phyloP scores from a whole-genome alignment of 2,329 filamentous ascomycete species.

The Aspergillus candidus region DNA sequence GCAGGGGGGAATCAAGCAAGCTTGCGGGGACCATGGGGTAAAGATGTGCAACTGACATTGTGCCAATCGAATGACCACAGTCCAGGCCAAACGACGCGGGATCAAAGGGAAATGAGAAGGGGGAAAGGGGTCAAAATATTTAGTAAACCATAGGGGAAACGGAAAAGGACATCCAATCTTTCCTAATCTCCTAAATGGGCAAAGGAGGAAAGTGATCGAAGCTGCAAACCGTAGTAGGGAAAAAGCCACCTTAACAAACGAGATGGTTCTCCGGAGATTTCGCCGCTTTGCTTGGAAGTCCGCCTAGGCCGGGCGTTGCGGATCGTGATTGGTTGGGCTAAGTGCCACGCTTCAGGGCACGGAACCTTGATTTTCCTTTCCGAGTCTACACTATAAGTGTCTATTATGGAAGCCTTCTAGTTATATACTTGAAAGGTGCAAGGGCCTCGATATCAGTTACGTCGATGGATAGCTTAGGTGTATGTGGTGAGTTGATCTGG shows the following conservation, averaged over 20 bases:
- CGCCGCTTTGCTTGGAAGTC: constrained; percentile 13
- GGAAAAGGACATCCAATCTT: constrained; percentile 3
- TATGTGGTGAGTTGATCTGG: too few species aligned
- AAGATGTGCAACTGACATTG: constrained; percentile 22
- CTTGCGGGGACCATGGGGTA: constrained; percentile 7
- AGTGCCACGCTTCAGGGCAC: constrained; percentile 11
- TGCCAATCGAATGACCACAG: constrained; percentile 29
- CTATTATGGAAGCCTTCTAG: too few species aligned
- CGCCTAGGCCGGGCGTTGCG: constrained; percentile 6
- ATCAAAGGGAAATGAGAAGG: constrained; percentile 1
- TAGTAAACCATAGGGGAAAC: constrained; percentile 23
- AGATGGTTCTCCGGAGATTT: constrained; percentile 19
- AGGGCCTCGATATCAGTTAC: too few species aligned
- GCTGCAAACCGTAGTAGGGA: constrained; percentile 6
- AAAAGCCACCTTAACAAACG: constrained; percentile 25
- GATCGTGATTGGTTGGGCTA: constrained; percentile 15
- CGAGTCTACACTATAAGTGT: too few species aligned
- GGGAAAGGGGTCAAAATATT: constrained; percentile 1
- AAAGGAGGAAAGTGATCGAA: constrained; percentile 1
- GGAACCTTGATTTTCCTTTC: constrained; percentile 4
- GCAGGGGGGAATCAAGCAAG: constrained; percentile 2
- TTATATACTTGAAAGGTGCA: too few species aligned
- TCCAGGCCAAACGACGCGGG: constrained; percentile 19
- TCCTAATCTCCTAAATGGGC: neutral
- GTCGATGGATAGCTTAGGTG: too few species aligned